Percentiles rank a stretch among this genome's conserved stretches.
Evolutionary conservation across 345 rosid species (phyloP).

Genomic region (Salix koriyanagi): DNA sequence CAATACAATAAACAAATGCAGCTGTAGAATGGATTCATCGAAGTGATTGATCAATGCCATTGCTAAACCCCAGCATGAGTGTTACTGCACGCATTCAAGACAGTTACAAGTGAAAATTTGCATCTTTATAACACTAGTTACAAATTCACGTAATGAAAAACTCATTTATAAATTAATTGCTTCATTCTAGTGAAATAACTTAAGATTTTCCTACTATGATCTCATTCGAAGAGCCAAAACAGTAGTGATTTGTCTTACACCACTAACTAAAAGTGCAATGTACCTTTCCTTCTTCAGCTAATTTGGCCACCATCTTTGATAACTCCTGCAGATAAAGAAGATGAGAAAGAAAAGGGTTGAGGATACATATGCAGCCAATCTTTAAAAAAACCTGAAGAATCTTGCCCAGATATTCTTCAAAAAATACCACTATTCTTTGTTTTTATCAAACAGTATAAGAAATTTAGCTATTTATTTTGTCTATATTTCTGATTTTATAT

Average conservation of each 20-base stretch:
- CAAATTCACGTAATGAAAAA: not conserved
- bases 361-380: not conserved
- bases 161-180: not conserved
- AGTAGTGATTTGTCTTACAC: not conserved
- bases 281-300: slow-evolving; percentile 95
- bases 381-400: not conserved
- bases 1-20: not conserved
- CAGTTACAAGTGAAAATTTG: not conserved
- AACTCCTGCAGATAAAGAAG: slow-evolving; percentile 53
- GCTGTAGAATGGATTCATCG: not conserved
- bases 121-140: not conserved
- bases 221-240: not conserved
- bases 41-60: not conserved
- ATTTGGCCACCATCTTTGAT: slow-evolving; percentile 81
- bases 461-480: slow-evolving; percentile 1
- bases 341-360: not conserved
- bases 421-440: not conserved
- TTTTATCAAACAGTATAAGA: not conserved
- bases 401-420: not conserved
- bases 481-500: not conserved
- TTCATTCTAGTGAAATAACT: not conserved
- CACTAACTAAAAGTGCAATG: slow-evolving; percentile 9
- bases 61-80: not conserved
- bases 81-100: not conserved
- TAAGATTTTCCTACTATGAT: not conserved